Percentiles rank a stretch among this genome's conserved stretches.
These are phyloP conservation scores for Vigna mungo DNA, from an alignment of 306 rosid species.

Conservation along the genomic window DNA sequence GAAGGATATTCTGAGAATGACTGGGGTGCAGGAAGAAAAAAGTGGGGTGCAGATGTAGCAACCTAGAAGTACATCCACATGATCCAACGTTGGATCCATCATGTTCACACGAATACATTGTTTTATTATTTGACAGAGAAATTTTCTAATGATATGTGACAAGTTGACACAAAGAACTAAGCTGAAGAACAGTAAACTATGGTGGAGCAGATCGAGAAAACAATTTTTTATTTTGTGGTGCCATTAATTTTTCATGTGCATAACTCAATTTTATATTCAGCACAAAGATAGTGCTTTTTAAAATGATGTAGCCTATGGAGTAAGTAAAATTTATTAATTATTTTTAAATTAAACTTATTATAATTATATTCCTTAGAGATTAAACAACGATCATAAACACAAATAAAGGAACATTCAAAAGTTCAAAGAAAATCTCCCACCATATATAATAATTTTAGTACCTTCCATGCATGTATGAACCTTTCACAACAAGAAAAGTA, in stretches of 20 bases:
- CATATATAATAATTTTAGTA: background rate
- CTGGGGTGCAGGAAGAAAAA: too few species aligned
- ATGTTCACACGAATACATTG: too few species aligned
- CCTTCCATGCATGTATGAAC: background rate
- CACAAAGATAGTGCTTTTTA: background rate
- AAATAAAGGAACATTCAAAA: background rate
- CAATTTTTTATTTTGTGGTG: background rate
- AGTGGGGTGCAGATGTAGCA: too few species aligned
- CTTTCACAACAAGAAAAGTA: conserved; percentile 19
- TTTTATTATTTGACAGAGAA: background rate
- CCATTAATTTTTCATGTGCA: background rate
- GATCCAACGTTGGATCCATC: too few species aligned
- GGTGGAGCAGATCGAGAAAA: background rate
- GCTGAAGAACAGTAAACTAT: background rate
- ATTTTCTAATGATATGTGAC: background rate
- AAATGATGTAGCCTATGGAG: background rate
- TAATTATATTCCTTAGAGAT: too few species aligned
- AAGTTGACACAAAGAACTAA: background rate
- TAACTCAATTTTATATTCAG: background rate
- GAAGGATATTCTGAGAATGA: too few species aligned
- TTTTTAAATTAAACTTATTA: too few species aligned
- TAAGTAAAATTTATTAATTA: background rate
- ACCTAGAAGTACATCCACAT: too few species aligned
- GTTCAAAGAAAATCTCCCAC: background rate
- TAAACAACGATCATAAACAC: too few species aligned